Percentiles rank a stretch among this genome's conserved stretches.
Conservation (phyloP, 306 rosid species). For the Alnus rubra region DNA sequence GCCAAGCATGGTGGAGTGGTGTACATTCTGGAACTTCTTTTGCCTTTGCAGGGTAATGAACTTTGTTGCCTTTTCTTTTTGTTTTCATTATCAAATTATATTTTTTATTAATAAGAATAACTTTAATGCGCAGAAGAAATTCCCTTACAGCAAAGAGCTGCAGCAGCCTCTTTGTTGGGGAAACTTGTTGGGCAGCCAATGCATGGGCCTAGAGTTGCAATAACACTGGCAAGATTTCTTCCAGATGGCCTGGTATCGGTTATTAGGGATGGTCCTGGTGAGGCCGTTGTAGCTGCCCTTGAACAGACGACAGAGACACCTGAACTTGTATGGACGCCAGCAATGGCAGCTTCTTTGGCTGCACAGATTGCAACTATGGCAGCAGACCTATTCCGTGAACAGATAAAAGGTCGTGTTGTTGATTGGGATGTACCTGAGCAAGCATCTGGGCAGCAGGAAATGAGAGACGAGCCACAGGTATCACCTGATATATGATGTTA, state of each 20-base stretch:
- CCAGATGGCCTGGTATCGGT: conserved; percentile 97
- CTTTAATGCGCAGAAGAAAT: conserved; percentile 69
- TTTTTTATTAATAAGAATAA: conserved; percentile 25
- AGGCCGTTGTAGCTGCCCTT: conserved; percentile 85
- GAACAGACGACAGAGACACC: conserved; percentile 98
- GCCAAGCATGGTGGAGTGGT: conserved; percentile 99
- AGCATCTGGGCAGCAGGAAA: conserved; percentile 96
- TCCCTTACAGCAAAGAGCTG: conserved; percentile 93
- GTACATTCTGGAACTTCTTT: conserved; percentile 89
- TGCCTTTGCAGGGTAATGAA: conserved; percentile 84
- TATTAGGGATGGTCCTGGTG: conserved; percentile 99
- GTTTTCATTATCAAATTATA: conserved; percentile 16
- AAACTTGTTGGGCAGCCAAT: conserved; percentile 96
- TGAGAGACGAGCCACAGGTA: conserved; percentile 99
- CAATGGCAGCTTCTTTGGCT: conserved; percentile 97
- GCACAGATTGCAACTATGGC: conserved; percentile 96
- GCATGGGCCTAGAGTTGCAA: conserved; percentile 99
- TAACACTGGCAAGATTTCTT: conserved; percentile 90
- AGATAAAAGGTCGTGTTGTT: conserved; percentile 91
- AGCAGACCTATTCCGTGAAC: conserved; percentile 80
- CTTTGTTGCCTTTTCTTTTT: conserved; percentile 16
- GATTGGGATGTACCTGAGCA: conserved; percentile 99
- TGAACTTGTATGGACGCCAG: conserved; percentile 99
- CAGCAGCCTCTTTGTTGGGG: conserved; percentile 94
- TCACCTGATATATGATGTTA: conserved; percentile 20